phyloP scores from a whole-genome alignment of 2,329 filamentous ascomycete genomes.

The Phaeosphaeriaceae sp. region DNA sequence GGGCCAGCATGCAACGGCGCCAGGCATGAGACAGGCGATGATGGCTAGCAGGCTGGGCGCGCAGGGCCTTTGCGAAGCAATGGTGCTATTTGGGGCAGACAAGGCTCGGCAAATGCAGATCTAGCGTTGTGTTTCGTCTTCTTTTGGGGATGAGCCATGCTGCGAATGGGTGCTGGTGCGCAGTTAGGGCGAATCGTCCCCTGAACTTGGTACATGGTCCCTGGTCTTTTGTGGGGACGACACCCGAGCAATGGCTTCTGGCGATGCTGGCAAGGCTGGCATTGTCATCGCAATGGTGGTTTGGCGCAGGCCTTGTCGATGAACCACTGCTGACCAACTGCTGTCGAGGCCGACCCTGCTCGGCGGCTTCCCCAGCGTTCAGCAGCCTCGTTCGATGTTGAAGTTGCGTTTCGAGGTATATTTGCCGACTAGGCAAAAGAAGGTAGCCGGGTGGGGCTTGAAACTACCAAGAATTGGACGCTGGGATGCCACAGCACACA shows the following conservation, averaged over 20 bases:
- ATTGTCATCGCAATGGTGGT: neutral
- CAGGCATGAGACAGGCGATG: slow-evolving; percentile 31
- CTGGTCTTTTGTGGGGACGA: slow-evolving; percentile 26
- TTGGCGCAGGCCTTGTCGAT: neutral
- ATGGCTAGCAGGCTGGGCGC: slow-evolving; percentile 35
- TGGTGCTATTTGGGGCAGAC: slow-evolving; percentile 27
- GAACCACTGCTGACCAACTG: neutral
- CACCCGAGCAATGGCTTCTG: slow-evolving; percentile 1
- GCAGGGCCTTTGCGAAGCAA: slow-evolving; percentile 25
- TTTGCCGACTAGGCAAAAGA: slow-evolving; percentile 1
- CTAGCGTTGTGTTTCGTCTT: slow-evolving; percentile 14
- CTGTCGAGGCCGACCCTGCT: neutral
- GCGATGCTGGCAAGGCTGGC: neutral
- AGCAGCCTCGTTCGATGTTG: neutral
- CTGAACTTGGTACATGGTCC: slow-evolving; percentile 17
- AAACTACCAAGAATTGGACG: slow-evolving; percentile 8
- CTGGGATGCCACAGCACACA: neutral
- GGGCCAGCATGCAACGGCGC: slow-evolving; percentile 19
- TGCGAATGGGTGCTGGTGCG: slow-evolving; percentile 10
- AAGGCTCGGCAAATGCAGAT: slow-evolving; percentile 26
- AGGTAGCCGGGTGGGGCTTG: slow-evolving; percentile 11
- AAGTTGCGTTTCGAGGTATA: slow-evolving; percentile 1
- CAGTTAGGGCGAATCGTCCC: slow-evolving; percentile 20
- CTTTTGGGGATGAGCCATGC: slow-evolving; percentile 11
- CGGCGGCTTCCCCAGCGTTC: neutral